phyloP scores from a whole-genome alignment of 2,329 filamentous ascomycete species.

The Cladosporium sp. region DNA sequence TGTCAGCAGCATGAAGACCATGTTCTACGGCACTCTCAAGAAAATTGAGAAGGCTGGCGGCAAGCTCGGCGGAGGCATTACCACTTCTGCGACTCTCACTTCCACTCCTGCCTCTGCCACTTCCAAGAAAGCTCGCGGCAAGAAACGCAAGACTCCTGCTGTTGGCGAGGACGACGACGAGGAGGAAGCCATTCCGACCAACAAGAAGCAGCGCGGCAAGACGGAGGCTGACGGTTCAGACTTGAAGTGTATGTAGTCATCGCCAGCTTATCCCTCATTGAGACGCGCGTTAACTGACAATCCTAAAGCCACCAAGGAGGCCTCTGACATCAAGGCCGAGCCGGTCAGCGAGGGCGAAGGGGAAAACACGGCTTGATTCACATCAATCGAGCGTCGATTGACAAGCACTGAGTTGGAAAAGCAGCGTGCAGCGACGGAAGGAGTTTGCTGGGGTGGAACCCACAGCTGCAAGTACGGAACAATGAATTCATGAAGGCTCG shows the following conservation, averaged over 20 bases:
- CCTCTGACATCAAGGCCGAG: background rate
- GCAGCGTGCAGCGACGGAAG: too few species aligned
- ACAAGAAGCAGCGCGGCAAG: background rate
- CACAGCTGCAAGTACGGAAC: too few species aligned
- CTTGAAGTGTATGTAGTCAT: too few species aligned
- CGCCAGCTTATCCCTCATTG: too few species aligned
- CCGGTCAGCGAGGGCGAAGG: background rate
- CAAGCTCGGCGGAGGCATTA: conserved; percentile 13
- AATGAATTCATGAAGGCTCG: too few species aligned
- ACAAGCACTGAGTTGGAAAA: too few species aligned
- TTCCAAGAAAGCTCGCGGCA: conserved; percentile 3
- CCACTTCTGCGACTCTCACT: background rate
- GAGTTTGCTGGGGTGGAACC: too few species aligned
- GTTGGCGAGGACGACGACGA: background rate
- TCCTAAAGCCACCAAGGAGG: background rate
- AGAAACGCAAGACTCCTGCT: conserved; percentile 19
- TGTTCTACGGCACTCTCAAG: conserved; percentile 21
- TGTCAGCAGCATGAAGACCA: conserved; percentile 24
- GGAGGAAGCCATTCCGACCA: background rate
- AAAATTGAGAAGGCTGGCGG: conserved; percentile 27
- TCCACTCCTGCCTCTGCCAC: background rate
- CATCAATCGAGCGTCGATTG: background rate
- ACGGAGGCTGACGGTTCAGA: too few species aligned
- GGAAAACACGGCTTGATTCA: background rate
- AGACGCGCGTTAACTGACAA: too few species aligned